Base-by-base conservation (phyloP, 2,329 filamentous ascomycete genomes). In the Fusarium nelsonii region DNA sequence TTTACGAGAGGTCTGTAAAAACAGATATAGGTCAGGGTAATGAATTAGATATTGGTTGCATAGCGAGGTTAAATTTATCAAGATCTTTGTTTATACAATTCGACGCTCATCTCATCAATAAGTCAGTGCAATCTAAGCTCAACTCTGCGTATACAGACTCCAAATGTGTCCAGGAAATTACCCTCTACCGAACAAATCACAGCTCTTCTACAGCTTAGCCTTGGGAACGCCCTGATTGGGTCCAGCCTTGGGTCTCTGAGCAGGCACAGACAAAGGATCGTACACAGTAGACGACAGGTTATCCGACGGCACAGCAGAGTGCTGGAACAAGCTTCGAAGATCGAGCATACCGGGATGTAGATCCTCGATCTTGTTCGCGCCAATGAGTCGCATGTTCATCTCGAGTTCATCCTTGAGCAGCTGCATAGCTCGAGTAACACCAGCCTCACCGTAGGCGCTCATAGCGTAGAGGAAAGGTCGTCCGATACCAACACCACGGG, bases 311-410 rank as follows among this genome's bases (percentile, higher is more conserved):
- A 83, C 82, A 26, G 82, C 82, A 37, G 82, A 79, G 69, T 89
- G 87, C 63, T 79, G 80, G 64, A 82, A 81, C 71, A 97, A 77
- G 4, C 91, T 92, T 64, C 91, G 84, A 0, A 88, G 87, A 77
- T 99, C 96, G 20, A 99, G 79, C 79, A 99, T 82, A 28, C 89
- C 90, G 0, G 94, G 91, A 66, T 92, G 92, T 66, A 99, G 82
- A 72, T 99, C 90, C 36, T 89, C 88, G 33, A 99, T 80, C 63
- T 81, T 90, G 20, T 85, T 87, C 62, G 90, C 92, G 11, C 96
- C 96, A 72, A 99, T 93, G 68, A 99, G 83, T 8, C 96, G 89
- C 96, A 99, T 98, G 77, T 95, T 96, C 95, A 98, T 98, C 83
- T 97, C 94, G 88, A 99, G 92, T 85, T 99, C 96, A 76, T 98